phyloP scores from a whole-genome alignment of 108 stramenopile species.

The Nannochloropsis salina region DNA sequence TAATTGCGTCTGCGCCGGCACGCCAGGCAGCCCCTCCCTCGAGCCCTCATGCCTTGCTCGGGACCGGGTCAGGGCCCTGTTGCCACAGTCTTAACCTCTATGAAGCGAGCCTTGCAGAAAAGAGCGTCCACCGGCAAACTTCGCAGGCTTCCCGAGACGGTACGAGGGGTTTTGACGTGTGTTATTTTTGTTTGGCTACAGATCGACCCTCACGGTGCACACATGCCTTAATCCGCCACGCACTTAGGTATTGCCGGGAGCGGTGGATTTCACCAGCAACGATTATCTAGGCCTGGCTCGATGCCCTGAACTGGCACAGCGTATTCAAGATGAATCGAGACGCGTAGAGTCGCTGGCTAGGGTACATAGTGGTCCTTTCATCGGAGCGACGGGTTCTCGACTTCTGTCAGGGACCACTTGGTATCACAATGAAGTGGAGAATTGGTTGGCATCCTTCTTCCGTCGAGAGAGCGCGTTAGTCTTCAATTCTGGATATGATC shows the following conservation, averaged over 20 bases:
- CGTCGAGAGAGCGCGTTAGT: constrained; percentile 68
- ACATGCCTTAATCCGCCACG: neutral
- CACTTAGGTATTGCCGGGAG: constrained; percentile 25
- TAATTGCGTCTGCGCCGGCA: too few relatives aligned
- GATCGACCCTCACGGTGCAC: neutral
- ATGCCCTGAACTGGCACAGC: constrained; percentile 43
- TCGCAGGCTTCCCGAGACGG: neutral
- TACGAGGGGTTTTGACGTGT: neutral
- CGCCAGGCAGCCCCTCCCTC: too few relatives aligned
- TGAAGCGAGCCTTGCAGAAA: neutral
- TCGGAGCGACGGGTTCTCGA: constrained; percentile 84
- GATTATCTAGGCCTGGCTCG: constrained; percentile 92
- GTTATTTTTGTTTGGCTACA: neutral
- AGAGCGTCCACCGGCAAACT: neutral
- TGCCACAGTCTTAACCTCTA: neutral
- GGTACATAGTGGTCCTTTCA: constrained; percentile 18
- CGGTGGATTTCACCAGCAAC: constrained; percentile 87
- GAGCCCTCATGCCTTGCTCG: neutral
- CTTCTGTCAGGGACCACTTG: constrained; percentile 80
- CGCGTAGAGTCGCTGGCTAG: constrained; percentile 7
- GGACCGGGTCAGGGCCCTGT: neutral
- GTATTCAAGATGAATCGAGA: constrained; percentile 27
- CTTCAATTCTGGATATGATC: constrained; percentile 93
- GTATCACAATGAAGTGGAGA: constrained; percentile 67
- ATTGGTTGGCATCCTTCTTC: constrained; percentile 63